A percentile compares a stretch with the other conserved stretches of the same genome.
These are phyloP conservation scores for Lathyrus sativus DNA, from an alignment of 306 rosid species.

Conservation along the genomic window DNA sequence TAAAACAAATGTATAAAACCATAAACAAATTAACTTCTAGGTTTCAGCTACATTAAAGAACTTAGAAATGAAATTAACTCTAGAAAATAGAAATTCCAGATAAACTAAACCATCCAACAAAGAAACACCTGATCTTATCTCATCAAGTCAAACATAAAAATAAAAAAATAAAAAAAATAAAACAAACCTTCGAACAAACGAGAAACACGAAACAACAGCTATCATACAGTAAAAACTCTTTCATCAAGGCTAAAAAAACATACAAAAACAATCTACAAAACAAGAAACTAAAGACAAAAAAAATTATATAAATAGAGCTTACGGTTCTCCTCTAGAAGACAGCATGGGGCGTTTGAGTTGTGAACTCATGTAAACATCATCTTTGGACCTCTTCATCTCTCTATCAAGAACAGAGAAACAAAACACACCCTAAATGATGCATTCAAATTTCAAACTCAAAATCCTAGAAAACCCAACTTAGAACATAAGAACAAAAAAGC, in stretches of 20 bases:
- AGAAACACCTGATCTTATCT: constrained; percentile 33
- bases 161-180: not conserved
- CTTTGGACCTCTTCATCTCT: constrained; percentile 89
- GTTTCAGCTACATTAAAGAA: constrained; percentile 5
- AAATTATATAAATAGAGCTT: constrained; percentile 32
- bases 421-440: constrained; percentile 55
- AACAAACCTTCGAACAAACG: not conserved
- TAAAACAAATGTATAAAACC: not conserved
- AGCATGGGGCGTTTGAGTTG: constrained; percentile 79
- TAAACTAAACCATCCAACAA: constrained; percentile 15
- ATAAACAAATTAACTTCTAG: not conserved
- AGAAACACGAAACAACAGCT: not conserved
- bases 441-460: constrained; percentile 52
- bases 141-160: constrained; percentile 36
- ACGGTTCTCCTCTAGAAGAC: constrained; percentile 81
- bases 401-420: constrained; percentile 33
- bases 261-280: constrained; percentile 24
- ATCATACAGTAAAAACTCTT: not conserved
- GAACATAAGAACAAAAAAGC: constrained; percentile 55
- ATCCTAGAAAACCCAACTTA: constrained; percentile 51
- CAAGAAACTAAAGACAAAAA: constrained; percentile 13
- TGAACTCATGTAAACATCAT: constrained; percentile 75
- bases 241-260: constrained; percentile 34
- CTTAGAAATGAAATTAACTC: not conserved
- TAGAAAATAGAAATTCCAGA: not conserved